These are phyloP conservation scores for Suhomyces kunorum DNA, from an alignment of 1,139 yeast species.

Conservation along the genomic window DNA sequence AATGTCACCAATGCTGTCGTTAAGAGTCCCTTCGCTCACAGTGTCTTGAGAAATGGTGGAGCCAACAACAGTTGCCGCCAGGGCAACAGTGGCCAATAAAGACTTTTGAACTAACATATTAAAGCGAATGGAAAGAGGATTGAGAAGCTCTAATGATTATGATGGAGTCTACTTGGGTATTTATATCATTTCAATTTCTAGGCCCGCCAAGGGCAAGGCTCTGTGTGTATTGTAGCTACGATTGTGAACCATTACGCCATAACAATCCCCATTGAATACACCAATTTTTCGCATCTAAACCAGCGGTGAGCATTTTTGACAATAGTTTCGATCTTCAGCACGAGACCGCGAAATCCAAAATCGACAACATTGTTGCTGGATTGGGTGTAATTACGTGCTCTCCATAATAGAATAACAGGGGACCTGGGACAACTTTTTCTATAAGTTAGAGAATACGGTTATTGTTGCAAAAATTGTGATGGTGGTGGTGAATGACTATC, in stretches of 20 bases:
- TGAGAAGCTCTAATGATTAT: neutral
- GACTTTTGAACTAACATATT: conserved; percentile 9
- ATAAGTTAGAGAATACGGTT: neutral
- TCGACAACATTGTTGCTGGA: neutral
- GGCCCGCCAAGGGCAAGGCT: neutral
- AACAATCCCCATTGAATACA: neutral
- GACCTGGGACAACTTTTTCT: neutral
- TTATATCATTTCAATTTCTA: neutral
- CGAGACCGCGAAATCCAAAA: neutral
- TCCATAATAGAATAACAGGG: neutral
- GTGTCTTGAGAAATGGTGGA: conserved; percentile 7
- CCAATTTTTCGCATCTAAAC: neutral
- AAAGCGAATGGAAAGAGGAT: conserved; percentile 1
- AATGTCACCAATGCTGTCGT: conserved; percentile 27
- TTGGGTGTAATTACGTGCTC: neutral
- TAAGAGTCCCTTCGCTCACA: conserved; percentile 20
- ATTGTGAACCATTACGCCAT: neutral
- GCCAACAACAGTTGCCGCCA: conserved; percentile 8
- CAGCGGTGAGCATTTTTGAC: neutral
- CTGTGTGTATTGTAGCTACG: neutral
- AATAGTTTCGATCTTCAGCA: neutral
- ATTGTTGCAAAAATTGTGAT: neutral
- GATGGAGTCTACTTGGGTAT: neutral
- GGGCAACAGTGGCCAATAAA: conserved; percentile 7
- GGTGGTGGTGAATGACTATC: neutral